phyloP scores from a whole-genome alignment of 768 basidiomycete species.

The Boletus coccyginus region DNA sequence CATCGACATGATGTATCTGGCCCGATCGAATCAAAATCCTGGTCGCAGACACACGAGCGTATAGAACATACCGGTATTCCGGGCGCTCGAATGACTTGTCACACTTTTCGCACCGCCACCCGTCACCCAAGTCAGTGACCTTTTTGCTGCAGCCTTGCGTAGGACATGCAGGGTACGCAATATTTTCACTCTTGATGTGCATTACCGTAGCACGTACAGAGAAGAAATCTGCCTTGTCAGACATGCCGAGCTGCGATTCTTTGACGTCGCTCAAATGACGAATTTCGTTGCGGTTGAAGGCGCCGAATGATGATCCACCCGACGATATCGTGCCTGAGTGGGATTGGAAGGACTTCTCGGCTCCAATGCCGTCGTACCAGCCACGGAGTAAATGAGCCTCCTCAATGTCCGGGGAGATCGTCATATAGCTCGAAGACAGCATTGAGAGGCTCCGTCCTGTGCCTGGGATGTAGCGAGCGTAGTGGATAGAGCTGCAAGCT shows the following conservation, averaged over 20 bases:
- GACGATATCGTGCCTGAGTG: slow-evolving; percentile 48
- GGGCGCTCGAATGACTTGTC: slow-evolving; percentile 66
- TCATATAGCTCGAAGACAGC: slow-evolving; percentile 76
- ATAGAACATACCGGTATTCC: slow-evolving; percentile 66
- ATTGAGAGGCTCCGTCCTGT: slow-evolving; percentile 82
- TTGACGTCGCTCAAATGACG: slow-evolving; percentile 77
- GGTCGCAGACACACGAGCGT: not conserved
- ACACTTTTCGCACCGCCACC: slow-evolving; percentile 96
- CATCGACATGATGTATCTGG: slow-evolving; percentile 78
- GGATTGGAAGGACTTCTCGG: slow-evolving; percentile 63
- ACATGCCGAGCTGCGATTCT: slow-evolving; percentile 67
- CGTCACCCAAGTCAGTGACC: slow-evolving; percentile 60
- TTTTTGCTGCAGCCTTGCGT: slow-evolving; percentile 86
- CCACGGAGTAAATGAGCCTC: slow-evolving; percentile 84
- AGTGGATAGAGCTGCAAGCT: slow-evolving; percentile 5
- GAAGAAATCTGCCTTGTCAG: slow-evolving; percentile 80
- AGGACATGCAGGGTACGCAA: slow-evolving; percentile 89
- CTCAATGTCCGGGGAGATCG: slow-evolving; percentile 88
- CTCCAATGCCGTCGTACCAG: slow-evolving; percentile 84
- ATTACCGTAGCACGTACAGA: slow-evolving; percentile 78
- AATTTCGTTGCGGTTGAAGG: slow-evolving; percentile 71
- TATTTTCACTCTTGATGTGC: slow-evolving; percentile 79
- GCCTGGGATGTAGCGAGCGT: slow-evolving; percentile 6
- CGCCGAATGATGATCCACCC: slow-evolving; percentile 37
- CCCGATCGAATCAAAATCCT: not conserved